Percentiles rank a stretch among this genome's conserved stretches.
Conservation (phyloP, 2,329 filamentous ascomycete species). For the Monilinia laxa region DNA sequence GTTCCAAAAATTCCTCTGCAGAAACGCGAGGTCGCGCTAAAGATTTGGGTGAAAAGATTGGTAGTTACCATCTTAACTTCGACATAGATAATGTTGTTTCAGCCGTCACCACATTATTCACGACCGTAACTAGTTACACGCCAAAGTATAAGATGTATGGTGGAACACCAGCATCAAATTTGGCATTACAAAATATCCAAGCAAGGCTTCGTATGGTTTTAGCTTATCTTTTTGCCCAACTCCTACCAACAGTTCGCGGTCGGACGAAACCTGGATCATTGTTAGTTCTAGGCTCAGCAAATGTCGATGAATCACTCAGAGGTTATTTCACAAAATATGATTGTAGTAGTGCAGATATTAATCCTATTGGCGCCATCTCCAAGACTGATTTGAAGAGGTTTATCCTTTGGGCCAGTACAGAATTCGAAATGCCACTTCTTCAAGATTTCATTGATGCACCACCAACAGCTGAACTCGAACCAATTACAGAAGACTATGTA, state of each 20-base stretch:
- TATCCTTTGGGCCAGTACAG: constrained; percentile 60
- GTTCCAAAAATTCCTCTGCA: constrained; percentile 42
- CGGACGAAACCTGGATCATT: constrained; percentile 52
- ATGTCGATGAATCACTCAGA: constrained; percentile 58
- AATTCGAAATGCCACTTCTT: constrained; percentile 64
- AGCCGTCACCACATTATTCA: constrained; percentile 49
- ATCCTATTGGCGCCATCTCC: constrained; percentile 60
- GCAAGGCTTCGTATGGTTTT: constrained; percentile 64
- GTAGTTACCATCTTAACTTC: constrained; percentile 69
- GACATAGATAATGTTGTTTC: constrained; percentile 44
- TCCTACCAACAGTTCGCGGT: constrained; percentile 60
- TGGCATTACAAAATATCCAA: constrained; percentile 65
- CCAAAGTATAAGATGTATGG: constrained; percentile 61
- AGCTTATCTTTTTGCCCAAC: constrained; percentile 58
- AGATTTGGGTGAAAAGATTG: constrained; percentile 60
- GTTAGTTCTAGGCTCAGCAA: constrained; percentile 66
- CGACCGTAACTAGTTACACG: constrained; percentile 57
- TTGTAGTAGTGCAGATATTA: constrained; percentile 48
- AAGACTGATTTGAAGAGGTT: constrained; percentile 72
- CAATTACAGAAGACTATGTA: constrained; percentile 56
- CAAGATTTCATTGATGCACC: constrained; percentile 63
- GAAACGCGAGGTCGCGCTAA: constrained; percentile 63
- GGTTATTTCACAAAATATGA: constrained; percentile 61
- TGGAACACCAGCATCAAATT: constrained; percentile 49
- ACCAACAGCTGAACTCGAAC: constrained; percentile 64